Evolutionary conservation across 2,329 filamentous ascomycete genomes (phyloP).

Genomic region (Rhynchosporium agropyri): DNA sequence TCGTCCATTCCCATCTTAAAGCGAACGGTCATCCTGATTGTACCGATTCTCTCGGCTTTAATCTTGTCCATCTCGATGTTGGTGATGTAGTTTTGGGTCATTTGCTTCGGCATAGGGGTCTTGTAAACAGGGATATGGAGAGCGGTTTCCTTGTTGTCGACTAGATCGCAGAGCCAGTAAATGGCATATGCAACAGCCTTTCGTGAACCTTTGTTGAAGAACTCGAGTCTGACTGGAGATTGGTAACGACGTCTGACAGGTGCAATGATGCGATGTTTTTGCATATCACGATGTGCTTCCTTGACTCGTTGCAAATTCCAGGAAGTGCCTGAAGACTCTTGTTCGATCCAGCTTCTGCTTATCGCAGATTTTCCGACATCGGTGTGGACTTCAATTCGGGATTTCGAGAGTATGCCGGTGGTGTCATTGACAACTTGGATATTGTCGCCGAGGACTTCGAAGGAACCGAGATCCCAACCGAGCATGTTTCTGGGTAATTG

Average conservation of each 20-base stretch:
- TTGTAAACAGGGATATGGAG: constrained; percentile 26
- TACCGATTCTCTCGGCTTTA: constrained; percentile 24
- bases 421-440: constrained; percentile 23
- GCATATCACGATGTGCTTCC: constrained; percentile 22
- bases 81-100: constrained; percentile 29
- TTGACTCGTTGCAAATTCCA: constrained; percentile 26
- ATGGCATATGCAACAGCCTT: constrained; percentile 27
- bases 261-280: constrained; percentile 26
- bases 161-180: constrained; percentile 29
- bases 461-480: constrained; percentile 29
- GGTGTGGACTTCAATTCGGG: constrained; percentile 27
- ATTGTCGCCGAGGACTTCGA: constrained; percentile 28
- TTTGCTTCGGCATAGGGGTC: constrained; percentile 26
- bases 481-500: constrained; percentile 25
- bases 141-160: constrained; percentile 27
- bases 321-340: constrained; percentile 15
- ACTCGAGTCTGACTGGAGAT: constrained; percentile 29
- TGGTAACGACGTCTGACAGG: constrained; percentile 29
- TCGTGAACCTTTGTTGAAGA: constrained; percentile 25
- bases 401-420: constrained; percentile 15
- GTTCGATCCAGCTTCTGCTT: constrained; percentile 24
- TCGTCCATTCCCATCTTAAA: constrained; percentile 34
- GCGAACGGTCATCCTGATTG: constrained; percentile 22
- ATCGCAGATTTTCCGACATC: constrained; percentile 29
- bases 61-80: constrained; percentile 23